Evolutionary conservation across 2,329 filamentous ascomycete species (phyloP).

Genomic region (Fusarium sp.): DNA sequence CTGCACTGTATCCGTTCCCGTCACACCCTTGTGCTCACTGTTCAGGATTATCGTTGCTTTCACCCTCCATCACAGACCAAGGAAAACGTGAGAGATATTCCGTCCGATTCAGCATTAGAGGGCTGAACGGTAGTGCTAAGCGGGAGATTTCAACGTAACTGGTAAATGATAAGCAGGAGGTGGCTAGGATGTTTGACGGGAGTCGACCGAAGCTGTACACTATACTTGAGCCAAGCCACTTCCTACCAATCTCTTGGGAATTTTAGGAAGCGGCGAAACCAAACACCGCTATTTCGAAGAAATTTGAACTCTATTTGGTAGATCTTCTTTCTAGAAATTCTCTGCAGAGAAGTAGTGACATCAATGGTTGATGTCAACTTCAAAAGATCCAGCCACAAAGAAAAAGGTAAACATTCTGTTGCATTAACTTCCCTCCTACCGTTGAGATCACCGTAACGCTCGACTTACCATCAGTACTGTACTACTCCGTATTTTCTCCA

Average conservation of each 20-base stretch:
- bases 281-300: conserved; percentile 10
- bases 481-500: conserved; percentile 13
- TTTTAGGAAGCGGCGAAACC: not conserved
- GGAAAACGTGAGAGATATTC: conserved; percentile 37
- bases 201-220: conserved; percentile 38
- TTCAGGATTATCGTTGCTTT: conserved; percentile 16
- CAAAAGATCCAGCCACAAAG: not conserved
- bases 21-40: conserved; percentile 10
- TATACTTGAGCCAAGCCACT: conserved; percentile 23
- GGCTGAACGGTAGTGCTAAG: conserved; percentile 16
- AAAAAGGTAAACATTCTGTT: not conserved
- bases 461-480: conserved; percentile 6
- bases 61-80: conserved; percentile 37
- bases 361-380: conserved; percentile 18
- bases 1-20: conserved; percentile 24
- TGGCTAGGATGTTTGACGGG: conserved; percentile 33
- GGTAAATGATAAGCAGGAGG: conserved; percentile 35
- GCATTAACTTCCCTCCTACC: not conserved
- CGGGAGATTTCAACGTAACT: conserved; percentile 10
- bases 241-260: not conserved
- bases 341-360: conserved; percentile 27
- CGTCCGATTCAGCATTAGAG: conserved; percentile 23
- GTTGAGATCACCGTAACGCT: conserved; percentile 17
- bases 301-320: conserved; percentile 18
- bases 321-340: conserved; percentile 33